A percentile compares a stretch with the other conserved stretches of the same genome.
Conservation (phyloP, 257 asterid genomes). For the Solanum bukasovii region DNA sequence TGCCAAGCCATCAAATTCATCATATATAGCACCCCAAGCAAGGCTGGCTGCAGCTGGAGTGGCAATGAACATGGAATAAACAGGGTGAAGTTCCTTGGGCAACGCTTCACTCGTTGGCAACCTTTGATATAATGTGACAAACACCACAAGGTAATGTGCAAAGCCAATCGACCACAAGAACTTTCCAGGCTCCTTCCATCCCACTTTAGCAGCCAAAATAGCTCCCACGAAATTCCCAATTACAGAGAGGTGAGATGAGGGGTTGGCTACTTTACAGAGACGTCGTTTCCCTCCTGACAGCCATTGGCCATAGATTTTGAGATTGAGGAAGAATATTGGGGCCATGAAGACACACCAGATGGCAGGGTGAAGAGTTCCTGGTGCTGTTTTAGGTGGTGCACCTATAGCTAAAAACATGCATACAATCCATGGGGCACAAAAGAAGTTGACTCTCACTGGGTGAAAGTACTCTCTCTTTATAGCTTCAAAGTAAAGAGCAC, state of each 20-base stretch:
- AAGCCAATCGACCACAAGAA: slow-evolving; percentile 85
- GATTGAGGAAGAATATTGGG: slow-evolving; percentile 65
- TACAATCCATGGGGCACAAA: slow-evolving; percentile 86
- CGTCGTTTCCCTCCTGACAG: slow-evolving; percentile 85
- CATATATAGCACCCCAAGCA: slow-evolving; percentile 87
- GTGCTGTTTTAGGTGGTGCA: slow-evolving; percentile 28
- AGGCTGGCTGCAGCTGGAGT: slow-evolving; percentile 92
- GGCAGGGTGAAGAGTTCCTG: slow-evolving; percentile 42
- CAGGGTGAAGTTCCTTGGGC: slow-evolving; percentile 92
- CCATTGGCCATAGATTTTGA: slow-evolving; percentile 91
- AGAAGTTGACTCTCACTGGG: slow-evolving; percentile 83
- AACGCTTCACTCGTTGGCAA: slow-evolving; percentile 79
- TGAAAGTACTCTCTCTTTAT: slow-evolving; percentile 81
- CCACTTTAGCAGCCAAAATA: slow-evolving; percentile 72
- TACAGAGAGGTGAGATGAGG: slow-evolving; percentile 79
- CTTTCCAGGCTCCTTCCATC: slow-evolving; percentile 82
- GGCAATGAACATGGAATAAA: slow-evolving; percentile 88
- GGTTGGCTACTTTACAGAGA: slow-evolving; percentile 70
- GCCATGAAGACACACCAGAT: slow-evolving; percentile 59
- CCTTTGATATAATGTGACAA: slow-evolving; percentile 83
- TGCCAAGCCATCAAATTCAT: slow-evolving; percentile 71
- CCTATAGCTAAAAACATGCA: slow-evolving; percentile 94
- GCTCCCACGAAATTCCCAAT: slow-evolving; percentile 93
- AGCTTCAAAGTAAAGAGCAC: slow-evolving; percentile 74
- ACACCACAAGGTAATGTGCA: slow-evolving; percentile 84